A percentile compares a stretch with the other conserved stretches of the same genome.
phyloP scores from a whole-genome alignment of 2,329 filamentous ascomycete species.

The Fusarium sp. region DNA sequence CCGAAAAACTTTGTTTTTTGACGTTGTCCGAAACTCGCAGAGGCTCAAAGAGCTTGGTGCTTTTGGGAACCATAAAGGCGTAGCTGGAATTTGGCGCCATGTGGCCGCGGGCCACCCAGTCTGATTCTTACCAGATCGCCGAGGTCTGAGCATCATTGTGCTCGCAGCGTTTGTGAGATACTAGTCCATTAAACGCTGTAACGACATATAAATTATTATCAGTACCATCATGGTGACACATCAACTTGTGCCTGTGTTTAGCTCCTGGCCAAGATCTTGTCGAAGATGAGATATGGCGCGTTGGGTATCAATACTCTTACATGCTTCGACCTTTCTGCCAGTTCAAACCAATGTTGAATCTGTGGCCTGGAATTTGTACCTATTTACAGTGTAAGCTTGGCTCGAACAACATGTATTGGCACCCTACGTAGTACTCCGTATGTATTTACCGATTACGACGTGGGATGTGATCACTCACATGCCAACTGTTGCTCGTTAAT shows the following conservation, averaged over 20 bases:
- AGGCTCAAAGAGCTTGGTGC: conserved; percentile 33
- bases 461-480: conserved; percentile 44
- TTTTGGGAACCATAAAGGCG: conserved; percentile 25
- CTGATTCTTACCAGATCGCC: not conserved
- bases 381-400: not conserved
- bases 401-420: conserved; percentile 1
- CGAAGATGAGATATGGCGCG: not conserved
- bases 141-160: conserved; percentile 3
- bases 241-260: too few species aligned
- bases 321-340: too few species aligned
- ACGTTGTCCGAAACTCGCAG: conserved; percentile 28
- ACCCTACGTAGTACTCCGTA: not conserved
- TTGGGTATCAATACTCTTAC: not conserved
- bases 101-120: conserved; percentile 8
- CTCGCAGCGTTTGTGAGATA: not conserved
- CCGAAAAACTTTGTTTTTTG: conserved; percentile 42
- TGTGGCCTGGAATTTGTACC: not conserved
- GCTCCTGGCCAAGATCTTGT: not conserved
- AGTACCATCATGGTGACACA: not conserved
- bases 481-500: conserved; percentile 36
- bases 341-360: too few species aligned
- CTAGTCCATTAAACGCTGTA: not conserved
- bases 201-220: not conserved
- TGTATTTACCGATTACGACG: conserved; percentile 27
- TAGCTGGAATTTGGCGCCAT: conserved; percentile 24